Percentiles rank a stretch among this genome's conserved stretches.
phyloP scores from a whole-genome alignment of 2,329 filamentous ascomycete genomes.

The Cryoendolithus antarcticus region DNA sequence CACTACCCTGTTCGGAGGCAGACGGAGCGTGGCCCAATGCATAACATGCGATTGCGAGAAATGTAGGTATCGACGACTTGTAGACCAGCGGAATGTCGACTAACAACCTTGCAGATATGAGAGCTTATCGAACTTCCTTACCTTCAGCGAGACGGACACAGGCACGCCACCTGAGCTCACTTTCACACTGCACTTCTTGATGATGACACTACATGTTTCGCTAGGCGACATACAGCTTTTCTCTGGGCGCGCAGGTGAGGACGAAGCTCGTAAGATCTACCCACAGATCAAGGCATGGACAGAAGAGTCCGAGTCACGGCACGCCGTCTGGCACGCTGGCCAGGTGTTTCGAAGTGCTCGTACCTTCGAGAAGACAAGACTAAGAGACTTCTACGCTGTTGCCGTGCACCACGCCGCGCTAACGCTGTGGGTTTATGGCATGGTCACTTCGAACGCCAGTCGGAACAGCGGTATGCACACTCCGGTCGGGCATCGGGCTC shows the following conservation, averaged over 20 bases:
- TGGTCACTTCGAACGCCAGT: conserved; percentile 29
- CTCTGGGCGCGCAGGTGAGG: conserved; percentile 51
- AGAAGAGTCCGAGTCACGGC: conserved; percentile 39
- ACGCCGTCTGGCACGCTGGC: conserved; percentile 52
- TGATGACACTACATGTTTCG: conserved; percentile 50
- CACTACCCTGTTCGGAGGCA: conserved; percentile 10
- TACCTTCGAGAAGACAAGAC: conserved; percentile 13
- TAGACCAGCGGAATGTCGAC: background rate
- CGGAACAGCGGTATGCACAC: conserved; percentile 17
- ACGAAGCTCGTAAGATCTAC: conserved; percentile 47
- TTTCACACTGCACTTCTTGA: conserved; percentile 36
- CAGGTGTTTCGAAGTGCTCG: conserved; percentile 48
- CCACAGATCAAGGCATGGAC: conserved; percentile 45
- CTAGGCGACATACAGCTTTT: conserved; percentile 53
- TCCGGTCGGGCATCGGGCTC: background rate
- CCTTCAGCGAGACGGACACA: conserved; percentile 11
- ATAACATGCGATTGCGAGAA: conserved; percentile 12
- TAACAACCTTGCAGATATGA: conserved; percentile 6
- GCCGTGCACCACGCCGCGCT: conserved; percentile 55
- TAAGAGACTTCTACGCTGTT: conserved; percentile 52
- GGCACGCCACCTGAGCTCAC: conserved; percentile 16
- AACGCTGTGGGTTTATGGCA: conserved; percentile 54
- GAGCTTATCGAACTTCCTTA: conserved; percentile 10
- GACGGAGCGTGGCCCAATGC: conserved; percentile 14
- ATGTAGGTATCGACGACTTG: conserved; percentile 2